Percentiles rank a stretch among this genome's conserved stretches.
phyloP scores from a whole-genome alignment of 768 basidiomycete species.

The Neoboletus subvelutipes region DNA sequence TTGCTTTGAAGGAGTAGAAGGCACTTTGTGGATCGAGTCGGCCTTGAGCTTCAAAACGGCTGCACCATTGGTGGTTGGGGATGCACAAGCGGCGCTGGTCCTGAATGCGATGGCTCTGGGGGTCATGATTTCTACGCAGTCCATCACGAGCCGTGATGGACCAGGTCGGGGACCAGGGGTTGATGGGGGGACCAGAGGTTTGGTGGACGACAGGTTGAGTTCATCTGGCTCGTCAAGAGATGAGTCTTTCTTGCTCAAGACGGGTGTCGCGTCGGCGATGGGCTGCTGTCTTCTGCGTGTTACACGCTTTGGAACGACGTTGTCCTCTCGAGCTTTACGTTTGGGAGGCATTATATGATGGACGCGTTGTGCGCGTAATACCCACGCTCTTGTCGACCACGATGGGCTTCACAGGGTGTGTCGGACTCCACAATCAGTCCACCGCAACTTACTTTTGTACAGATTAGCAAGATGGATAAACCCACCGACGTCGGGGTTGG shows the following conservation, averaged over 20 bases:
- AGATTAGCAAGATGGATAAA: conserved; percentile 83
- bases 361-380: conserved; percentile 30
- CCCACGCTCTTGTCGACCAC: conserved; percentile 13
- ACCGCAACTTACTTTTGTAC: conserved; percentile 1
- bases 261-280: conserved; percentile 3
- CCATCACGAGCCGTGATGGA: conserved; percentile 26
- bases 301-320: conserved; percentile 34
- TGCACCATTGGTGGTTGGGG: conserved; percentile 8
- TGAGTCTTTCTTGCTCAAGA: background rate
- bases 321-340: conserved; percentile 39
- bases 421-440: background rate
- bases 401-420: conserved; percentile 65
- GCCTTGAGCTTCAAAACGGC: background rate
- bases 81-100: conserved; percentile 3
- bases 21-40: background rate
- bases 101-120: conserved; percentile 17
- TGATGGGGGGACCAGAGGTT: conserved; percentile 12
- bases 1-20: conserved; percentile 22
- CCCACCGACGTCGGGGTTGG: conserved; percentile 70
- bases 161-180: conserved; percentile 24
- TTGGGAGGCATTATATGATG: conserved; percentile 34
- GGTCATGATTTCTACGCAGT: conserved; percentile 33
- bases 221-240: conserved; percentile 26
- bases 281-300: conserved; percentile 24
- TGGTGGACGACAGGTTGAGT: conserved; percentile 24